A percentile compares a stretch with the other conserved stretches of the same genome.
Conservation (phyloP, 495 filamentous ascomycete species). For the Trypethelium eluteriae region DNA sequence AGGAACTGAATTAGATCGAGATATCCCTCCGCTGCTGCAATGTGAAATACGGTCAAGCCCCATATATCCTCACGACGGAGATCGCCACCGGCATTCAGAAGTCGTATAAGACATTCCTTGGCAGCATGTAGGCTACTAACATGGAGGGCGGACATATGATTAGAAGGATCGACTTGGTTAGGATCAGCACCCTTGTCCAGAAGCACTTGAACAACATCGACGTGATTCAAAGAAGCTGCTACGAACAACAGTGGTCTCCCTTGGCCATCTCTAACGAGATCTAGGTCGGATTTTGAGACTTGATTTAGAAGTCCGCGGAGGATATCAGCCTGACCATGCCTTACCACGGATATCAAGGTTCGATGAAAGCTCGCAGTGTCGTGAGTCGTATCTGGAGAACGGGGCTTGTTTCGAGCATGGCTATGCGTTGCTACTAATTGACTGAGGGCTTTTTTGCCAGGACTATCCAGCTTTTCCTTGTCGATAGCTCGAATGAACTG, state of each 20-base stretch:
- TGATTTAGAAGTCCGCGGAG: background rate
- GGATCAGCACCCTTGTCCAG: background rate
- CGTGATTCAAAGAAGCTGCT: background rate
- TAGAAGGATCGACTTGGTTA: background rate
- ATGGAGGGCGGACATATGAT: background rate
- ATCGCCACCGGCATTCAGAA: conserved; percentile 4
- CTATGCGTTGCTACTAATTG: background rate
- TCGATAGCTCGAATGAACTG: background rate
- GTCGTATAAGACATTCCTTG: background rate
- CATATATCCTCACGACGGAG: background rate
- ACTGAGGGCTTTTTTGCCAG: background rate
- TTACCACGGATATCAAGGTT: background rate
- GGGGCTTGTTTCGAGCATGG: no score
- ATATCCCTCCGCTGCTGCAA: background rate
- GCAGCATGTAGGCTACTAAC: background rate
- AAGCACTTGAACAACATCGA: background rate
- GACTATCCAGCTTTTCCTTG: background rate
- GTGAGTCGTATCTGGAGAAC: background rate
- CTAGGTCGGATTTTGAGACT: background rate
- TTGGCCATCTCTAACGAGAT: background rate
- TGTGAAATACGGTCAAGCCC: background rate
- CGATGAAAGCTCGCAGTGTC: background rate
- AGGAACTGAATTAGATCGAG: background rate
- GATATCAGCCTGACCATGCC: background rate
- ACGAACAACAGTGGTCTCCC: background rate